A percentile compares a stretch with the other conserved stretches of the same genome.
Evolutionary conservation across 2,329 filamentous ascomycete species (phyloP).

Genomic region (Diplodia seriata): DNA sequence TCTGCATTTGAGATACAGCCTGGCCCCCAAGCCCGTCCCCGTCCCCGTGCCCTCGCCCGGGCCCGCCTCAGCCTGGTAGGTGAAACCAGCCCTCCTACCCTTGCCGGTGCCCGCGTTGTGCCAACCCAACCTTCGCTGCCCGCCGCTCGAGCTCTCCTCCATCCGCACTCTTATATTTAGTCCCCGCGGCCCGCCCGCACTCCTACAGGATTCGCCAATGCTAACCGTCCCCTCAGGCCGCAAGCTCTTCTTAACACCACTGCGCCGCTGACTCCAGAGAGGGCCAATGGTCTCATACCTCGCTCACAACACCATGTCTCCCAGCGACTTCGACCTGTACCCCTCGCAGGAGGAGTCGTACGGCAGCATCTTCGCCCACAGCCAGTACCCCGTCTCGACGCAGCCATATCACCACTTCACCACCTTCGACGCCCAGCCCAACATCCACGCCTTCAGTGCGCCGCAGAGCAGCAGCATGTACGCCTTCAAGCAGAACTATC

Average conservation of each 20-base stretch:
- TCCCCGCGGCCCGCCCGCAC: conserved; percentile 30
- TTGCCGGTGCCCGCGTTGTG: neutral
- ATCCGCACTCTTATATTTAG: conserved; percentile 33
- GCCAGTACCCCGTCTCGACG: conserved; percentile 39
- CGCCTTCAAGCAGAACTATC: conserved; percentile 44
- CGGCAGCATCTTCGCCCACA: conserved; percentile 42
- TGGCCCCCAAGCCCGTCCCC: conserved; percentile 16
- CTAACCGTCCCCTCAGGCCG: conserved; percentile 26
- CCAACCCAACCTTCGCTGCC: conserved; percentile 23
- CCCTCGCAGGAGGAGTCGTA: conserved; percentile 37
- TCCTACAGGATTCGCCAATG: conserved; percentile 32
- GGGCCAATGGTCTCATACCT: conserved; percentile 46
- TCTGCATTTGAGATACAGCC: conserved; percentile 30
- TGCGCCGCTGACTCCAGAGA: conserved; percentile 4
- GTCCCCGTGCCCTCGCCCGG: neutral
- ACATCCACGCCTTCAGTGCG: conserved; percentile 45
- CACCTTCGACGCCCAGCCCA: conserved; percentile 48
- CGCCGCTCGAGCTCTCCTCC: conserved; percentile 27
- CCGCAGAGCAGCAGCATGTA: conserved; percentile 40
- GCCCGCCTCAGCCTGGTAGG: conserved; percentile 22
- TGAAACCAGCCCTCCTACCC: conserved; percentile 20
- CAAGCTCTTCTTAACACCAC: conserved; percentile 14
- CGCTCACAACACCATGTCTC: conserved; percentile 40
- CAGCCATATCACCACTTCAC: conserved; percentile 42
- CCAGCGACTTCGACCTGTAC: conserved; percentile 50